A percentile compares a stretch with the other conserved stretches of the same genome.
phyloP scores from a whole-genome alignment of 306 rosid genomes.

The Ormosia emarginata region DNA sequence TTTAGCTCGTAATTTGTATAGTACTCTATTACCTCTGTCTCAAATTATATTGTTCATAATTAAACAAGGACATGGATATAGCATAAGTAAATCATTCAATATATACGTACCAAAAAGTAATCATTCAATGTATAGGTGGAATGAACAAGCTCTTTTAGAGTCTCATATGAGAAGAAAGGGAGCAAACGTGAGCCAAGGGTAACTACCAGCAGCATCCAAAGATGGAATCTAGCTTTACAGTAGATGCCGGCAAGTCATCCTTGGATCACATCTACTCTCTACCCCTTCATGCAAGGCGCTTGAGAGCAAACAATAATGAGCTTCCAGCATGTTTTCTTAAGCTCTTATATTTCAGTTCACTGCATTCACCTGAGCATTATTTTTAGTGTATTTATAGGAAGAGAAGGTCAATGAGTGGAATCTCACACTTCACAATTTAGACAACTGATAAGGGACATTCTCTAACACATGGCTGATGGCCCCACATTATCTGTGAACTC shows the following conservation, averaged over 20 bases:
- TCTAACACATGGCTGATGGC: neutral
- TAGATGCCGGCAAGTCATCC: constrained; percentile 34
- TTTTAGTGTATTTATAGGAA: constrained; percentile 21
- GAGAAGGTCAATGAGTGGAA: neutral
- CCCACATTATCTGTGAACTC: neutral
- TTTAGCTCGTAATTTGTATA: no score
- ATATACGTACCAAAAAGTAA: no score
- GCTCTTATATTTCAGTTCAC: neutral
- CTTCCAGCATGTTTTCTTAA: neutral
- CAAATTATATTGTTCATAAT: neutral
- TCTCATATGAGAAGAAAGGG: constrained; percentile 27
- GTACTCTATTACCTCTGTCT: neutral
- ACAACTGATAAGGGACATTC: neutral
- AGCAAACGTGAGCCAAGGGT: constrained; percentile 28
- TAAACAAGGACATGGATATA: neutral
- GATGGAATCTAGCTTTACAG: neutral
- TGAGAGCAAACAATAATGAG: neutral
- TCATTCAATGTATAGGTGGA: neutral
- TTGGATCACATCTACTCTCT: constrained; percentile 27
- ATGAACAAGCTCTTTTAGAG: neutral
- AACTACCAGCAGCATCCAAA: constrained; percentile 11
- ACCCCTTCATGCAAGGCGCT: constrained; percentile 17
- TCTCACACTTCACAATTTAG: neutral
- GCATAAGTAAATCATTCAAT: no score
- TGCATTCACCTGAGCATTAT: neutral